Evolutionary conservation across 768 basidiomycete species (phyloP), one percentile per base, ranked within the genome.

Genomic region (Mycena amicta): DNA sequence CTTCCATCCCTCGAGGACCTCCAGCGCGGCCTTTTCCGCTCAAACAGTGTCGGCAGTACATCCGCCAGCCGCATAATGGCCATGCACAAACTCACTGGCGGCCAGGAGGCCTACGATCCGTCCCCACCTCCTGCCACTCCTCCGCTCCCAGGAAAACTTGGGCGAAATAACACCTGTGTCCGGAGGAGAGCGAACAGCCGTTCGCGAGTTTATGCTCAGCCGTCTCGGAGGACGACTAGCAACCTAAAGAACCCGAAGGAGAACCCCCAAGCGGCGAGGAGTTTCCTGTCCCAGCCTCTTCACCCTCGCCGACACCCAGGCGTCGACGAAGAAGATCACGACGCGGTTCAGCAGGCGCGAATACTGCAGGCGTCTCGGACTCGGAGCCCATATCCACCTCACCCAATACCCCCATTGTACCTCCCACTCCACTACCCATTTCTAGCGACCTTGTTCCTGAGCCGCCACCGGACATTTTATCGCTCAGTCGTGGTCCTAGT

Each of bases 21-120:
- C 33, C 87, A 88, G 68, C 84, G 79, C 66, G 88, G 89, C 16
- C 82, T 97, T 2, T 87, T 92, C 67, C 87, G 95, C 20, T 95
- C 95, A 2, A 95, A 95, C 70, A 95, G 94, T 67, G 92, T 91
- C n/a, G 90, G 89, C 22, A 82, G 89, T 52, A 83, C 87, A 51
- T 83, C 88, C 67, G 86, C 85, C 28, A 76, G 77, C 29, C 77
- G 90, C 47, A 82, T 84, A 65, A 76, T 86, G 72, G 93, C 93
- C 3, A 85, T 96, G 84, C 86, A 86, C 61, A 95, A 93, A 70
- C 77, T 97, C 55, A 93, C 89, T 1, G 90, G 91, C 39, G 89
- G 87, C 26, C 80, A 81, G 49, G 89, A 90, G 60, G 75, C 80
- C 4, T 83, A 85, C 60, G 88, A 89, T 57, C 76, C 83, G 46